A percentile compares a stretch with the other conserved stretches of the same genome.
phyloP scores from a whole-genome alignment of 208 protist genomes.

The Strigomonas culicis region DNA sequence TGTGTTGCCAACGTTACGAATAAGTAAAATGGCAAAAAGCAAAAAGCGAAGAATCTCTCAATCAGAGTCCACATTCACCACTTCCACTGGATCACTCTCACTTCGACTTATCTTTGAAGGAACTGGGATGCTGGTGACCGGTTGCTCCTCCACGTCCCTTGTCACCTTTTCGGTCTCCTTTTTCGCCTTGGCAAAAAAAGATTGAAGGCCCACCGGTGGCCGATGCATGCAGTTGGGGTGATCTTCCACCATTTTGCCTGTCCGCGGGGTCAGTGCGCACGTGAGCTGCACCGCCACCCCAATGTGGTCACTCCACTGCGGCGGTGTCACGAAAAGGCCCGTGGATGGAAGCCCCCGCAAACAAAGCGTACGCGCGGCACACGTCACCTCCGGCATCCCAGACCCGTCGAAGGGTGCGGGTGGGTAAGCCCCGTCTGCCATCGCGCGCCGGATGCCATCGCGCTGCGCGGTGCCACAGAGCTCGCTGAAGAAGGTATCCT shows the following conservation, averaged over 20 bases:
- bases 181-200: conserved; percentile 46
- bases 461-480: conserved; percentile 32
- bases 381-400: conserved; percentile 39
- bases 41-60: neutral
- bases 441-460: conserved; percentile 46
- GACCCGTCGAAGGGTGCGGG: conserved; percentile 67
- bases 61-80: neutral
- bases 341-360: conserved; percentile 68
- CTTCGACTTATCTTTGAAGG: neutral
- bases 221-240: conserved; percentile 58
- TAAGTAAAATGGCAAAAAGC: neutral
- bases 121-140: neutral
- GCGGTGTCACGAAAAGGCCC: conserved; percentile 82
- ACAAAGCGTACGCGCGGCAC: neutral
- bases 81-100: neutral
- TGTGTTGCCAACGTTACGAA: too few relatives aligned
- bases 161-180: too few relatives aligned
- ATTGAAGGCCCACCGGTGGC: conserved; percentile 43
- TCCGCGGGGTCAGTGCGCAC: conserved; percentile 24
- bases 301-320: conserved; percentile 90
- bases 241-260: conserved; percentile 41
- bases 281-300: conserved; percentile 47
- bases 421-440: conserved; percentile 56
- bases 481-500: conserved; percentile 55
- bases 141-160: neutral